phyloP scores from a whole-genome alignment of 768 basidiomycete species.

The Boletellus sp. region DNA sequence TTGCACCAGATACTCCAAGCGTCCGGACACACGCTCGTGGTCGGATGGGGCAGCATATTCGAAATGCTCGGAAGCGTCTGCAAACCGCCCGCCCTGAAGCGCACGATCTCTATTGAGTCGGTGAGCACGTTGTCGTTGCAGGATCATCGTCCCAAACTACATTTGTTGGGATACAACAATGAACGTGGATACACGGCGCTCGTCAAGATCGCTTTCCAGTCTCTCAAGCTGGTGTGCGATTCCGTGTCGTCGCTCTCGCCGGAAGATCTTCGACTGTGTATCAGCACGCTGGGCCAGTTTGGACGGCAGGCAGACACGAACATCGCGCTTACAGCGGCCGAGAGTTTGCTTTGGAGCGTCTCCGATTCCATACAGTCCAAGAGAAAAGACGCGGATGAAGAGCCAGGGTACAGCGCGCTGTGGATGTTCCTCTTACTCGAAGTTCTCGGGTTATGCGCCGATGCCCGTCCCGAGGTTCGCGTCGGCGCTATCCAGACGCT shows the following conservation, averaged over 20 bases:
- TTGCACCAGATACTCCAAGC: conserved; percentile 87
- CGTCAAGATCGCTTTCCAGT: conserved; percentile 92
- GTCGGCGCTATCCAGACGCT: conserved; percentile 94
- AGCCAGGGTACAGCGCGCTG: conserved; percentile 72
- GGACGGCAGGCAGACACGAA: conserved; percentile 93
- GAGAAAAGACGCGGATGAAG: conserved; percentile 60
- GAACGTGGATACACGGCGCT: conserved; percentile 72
- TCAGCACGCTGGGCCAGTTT: conserved; percentile 87
- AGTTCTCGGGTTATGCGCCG: conserved; percentile 78
- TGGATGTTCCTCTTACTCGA: conserved; percentile 92
- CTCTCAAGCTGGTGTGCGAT: conserved; percentile 91
- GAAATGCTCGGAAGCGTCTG: conserved; percentile 90
- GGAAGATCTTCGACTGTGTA: conserved; percentile 81
- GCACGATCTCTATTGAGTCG: conserved; percentile 41
- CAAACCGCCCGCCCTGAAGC: conserved; percentile 42
- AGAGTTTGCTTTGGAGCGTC: conserved; percentile 91
- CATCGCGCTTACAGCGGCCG: conserved; percentile 90
- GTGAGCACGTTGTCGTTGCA: conserved; percentile 40
- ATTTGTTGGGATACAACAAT: conserved; percentile 52
- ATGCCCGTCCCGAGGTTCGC: conserved; percentile 81
- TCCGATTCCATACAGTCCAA: conserved; percentile 92
- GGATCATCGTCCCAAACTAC: conserved; percentile 38
- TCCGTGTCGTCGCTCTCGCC: conserved; percentile 79
- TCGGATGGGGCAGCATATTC: conserved; percentile 94
- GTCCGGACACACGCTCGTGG: conserved; percentile 85